Base-by-base conservation (phyloP, 2,329 filamentous ascomycete species). In the Colletotrichum spaethianum region DNA sequence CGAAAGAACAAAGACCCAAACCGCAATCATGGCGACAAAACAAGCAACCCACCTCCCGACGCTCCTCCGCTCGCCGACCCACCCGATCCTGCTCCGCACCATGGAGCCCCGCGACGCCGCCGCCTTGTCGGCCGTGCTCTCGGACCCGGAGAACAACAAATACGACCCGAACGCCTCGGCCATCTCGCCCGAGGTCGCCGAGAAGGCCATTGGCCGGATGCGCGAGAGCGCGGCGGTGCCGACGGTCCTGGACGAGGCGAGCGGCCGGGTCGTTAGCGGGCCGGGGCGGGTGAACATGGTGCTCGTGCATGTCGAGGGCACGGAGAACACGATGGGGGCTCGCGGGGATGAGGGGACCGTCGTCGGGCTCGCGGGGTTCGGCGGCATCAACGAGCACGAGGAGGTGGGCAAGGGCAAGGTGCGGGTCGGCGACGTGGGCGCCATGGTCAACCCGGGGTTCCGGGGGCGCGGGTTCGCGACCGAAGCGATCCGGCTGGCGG, bases 361-460 rank as follows among this genome's bases (percentile, higher is more conserved):
- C 8, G 74, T 80, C 60, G 78, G 78, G 2, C 71, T 80, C n/a
- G 77, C 76, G 20, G 79, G 78, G 28, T 80, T 75, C 59, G 79
- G 79, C 16, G 74, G 74, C 28, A 79, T 80, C 68, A 75, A 80
- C 59, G 73, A 75, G 60, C 72, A 61, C 66, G 67, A 74, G 44
- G 72, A 74, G 23, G 73, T 67, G 52, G 31, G 11, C 9, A 77
- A 73, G 9, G 23, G 11, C 4, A 61, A 64, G 46, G 20, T 78
- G 20, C 70, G 77, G 12, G 75, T 76, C 3, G 79, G 78, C 6
- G 78, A 79, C 36, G 77, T 75, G 5, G 78, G 78, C 61, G 78
- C 74, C 55, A 73, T 80, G 69, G 18, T 80, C n/a, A 77, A 75
- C 53, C 59, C 74, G 18, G 72, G 55, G 60, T 74, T 76, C 57